These are phyloP conservation scores for Larix kaempferi DNA, from an alignment of 75 land plant species.

Conservation along the genomic window DNA sequence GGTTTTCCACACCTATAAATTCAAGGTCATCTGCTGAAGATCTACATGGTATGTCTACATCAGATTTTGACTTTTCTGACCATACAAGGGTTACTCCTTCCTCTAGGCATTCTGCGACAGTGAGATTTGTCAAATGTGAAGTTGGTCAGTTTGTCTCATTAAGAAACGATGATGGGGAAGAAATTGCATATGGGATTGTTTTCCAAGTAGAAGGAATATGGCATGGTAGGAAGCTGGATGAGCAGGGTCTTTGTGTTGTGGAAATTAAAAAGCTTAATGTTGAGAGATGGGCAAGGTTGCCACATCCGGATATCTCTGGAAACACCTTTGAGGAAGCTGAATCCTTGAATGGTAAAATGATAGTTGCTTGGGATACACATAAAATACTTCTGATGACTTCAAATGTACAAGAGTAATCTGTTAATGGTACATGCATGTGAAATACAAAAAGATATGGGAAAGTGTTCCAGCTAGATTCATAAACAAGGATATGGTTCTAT, in stretches of 20 bases:
- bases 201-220: conserved; percentile 53
- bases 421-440: neutral
- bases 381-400: conserved; percentile 10
- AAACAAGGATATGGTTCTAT: neutral
- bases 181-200: conserved; percentile 62
- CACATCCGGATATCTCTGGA: conserved; percentile 57
- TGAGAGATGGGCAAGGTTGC: conserved; percentile 36
- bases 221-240: conserved; percentile 50
- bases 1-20: neutral
- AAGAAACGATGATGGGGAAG: conserved; percentile 37
- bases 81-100: neutral
- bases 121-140: conserved; percentile 31
- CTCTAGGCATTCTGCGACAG: neutral
- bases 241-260: conserved; percentile 47
- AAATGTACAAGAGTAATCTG: neutral
- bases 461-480: neutral
- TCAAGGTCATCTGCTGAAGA: conserved; percentile 10
- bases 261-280: conserved; percentile 53
- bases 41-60: neutral
- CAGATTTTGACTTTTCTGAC: conserved; percentile 19
- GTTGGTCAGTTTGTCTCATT: conserved; percentile 58
- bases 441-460: neutral
- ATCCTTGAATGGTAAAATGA: conserved; percentile 43
- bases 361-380: conserved; percentile 66
- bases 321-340: conserved; percentile 69